Percentiles rank a stretch among this genome's conserved stretches.
Conservation (phyloP, 306 rosid genomes). For the Trifolium pratense region DNA sequence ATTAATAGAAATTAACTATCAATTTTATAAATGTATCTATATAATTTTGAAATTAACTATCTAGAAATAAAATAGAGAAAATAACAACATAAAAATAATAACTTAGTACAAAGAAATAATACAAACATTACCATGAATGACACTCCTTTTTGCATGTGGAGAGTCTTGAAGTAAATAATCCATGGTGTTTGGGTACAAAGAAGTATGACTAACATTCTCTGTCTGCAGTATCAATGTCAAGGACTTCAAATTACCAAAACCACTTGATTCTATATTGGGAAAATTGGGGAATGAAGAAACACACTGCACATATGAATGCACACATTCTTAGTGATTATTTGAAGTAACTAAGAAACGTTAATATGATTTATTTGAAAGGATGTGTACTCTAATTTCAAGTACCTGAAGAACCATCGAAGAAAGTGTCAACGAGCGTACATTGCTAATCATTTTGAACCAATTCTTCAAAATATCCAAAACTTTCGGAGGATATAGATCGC, state of each 20-base stretch:
- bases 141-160: neutral
- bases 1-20: too few species aligned
- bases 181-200: too few species aligned
- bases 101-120: too few species aligned
- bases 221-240: neutral
- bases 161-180: neutral
- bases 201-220: too few species aligned
- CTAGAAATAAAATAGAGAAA: too few species aligned
- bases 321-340: neutral
- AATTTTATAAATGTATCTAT: too few species aligned
- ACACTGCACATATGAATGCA: neutral
- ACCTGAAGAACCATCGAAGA: neutral
- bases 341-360: neutral
- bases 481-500: accelerated
- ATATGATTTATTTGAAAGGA: neutral
- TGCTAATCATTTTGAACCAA: neutral
- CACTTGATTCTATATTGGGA: neutral
- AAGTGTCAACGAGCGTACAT: neutral
- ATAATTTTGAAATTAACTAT: too few species aligned
- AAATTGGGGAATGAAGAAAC: neutral
- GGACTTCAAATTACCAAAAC: neutral
- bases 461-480: neutral
- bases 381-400: neutral
- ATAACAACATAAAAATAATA: neutral
- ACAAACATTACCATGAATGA: neutral